Conservation (phyloP, 345 rosid genomes). For the Lumnitzera littorea region DNA sequence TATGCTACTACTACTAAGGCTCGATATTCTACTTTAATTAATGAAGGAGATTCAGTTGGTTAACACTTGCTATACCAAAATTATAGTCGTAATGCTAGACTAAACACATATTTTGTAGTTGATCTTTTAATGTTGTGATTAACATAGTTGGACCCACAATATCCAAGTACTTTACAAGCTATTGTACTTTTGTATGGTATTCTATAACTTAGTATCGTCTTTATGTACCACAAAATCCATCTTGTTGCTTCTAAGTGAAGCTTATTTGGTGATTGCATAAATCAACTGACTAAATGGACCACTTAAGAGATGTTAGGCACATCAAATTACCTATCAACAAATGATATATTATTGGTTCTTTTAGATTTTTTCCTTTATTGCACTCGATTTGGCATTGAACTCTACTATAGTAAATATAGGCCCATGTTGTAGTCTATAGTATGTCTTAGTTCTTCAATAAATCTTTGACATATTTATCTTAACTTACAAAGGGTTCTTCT, state of each 20-base stretch:
- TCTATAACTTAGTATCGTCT: background rate
- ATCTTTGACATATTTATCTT: background rate
- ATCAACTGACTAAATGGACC: background rate
- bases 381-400: background rate
- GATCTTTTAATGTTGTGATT: background rate
- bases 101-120: background rate
- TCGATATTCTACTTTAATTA: slow-evolving; percentile 1
- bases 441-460: background rate
- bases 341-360: background rate
- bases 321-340: background rate
- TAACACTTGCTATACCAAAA: slow-evolving; percentile 6
- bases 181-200: background rate
- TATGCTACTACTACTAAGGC: background rate
- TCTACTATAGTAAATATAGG: background rate
- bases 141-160: background rate
- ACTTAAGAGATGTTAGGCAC: background rate
- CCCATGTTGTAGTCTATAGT: background rate
- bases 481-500: background rate
- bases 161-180: background rate
- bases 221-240: background rate
- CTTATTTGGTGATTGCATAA: background rate
- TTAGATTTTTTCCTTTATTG: background rate
- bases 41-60: slow-evolving; percentile 1
- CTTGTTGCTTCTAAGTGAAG: background rate
- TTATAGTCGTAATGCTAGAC: background rate